phyloP scores from a whole-genome alignment of 139 green algal species.

The Coelastrella sp. region DNA sequence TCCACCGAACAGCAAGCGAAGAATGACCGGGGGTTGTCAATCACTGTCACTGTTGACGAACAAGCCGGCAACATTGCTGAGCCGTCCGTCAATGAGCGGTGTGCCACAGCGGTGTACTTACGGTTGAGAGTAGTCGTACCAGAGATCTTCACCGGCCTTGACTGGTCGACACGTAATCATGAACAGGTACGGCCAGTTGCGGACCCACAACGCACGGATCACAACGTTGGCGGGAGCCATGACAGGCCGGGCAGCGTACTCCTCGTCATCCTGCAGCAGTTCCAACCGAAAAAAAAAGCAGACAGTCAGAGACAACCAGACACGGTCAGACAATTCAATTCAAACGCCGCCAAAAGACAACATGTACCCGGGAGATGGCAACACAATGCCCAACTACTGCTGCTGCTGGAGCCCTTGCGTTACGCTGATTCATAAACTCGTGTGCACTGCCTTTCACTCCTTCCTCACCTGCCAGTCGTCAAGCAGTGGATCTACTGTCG shows the following conservation, averaged over 20 bases:
- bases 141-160: conserved; percentile 18
- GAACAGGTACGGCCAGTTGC: conserved; percentile 25
- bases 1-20: too few relatives aligned
- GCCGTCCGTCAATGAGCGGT: too few relatives aligned
- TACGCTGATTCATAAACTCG: neutral
- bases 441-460: too few relatives aligned
- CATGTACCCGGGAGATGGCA: too few relatives aligned
- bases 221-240: conserved; percentile 1
- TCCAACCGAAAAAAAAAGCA: too few relatives aligned
- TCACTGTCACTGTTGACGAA: too few relatives aligned
- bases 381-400: neutral
- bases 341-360: too few relatives aligned
- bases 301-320: too few relatives aligned
- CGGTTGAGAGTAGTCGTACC: conserved; percentile 26
- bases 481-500: neutral
- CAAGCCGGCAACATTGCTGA: too few relatives aligned
- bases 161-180: conserved; percentile 21
- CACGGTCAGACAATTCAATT: too few relatives aligned
- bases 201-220: conserved; percentile 22
- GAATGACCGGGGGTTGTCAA: too few relatives aligned
- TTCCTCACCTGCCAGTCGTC: neutral
- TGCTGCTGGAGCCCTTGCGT: neutral
- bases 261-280: neutral
- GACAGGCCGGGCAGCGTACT: neutral
- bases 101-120: too few relatives aligned